Conservation (phyloP, 2,329 filamentous ascomycete species). For the Purpureocillium lavendulum region DNA sequence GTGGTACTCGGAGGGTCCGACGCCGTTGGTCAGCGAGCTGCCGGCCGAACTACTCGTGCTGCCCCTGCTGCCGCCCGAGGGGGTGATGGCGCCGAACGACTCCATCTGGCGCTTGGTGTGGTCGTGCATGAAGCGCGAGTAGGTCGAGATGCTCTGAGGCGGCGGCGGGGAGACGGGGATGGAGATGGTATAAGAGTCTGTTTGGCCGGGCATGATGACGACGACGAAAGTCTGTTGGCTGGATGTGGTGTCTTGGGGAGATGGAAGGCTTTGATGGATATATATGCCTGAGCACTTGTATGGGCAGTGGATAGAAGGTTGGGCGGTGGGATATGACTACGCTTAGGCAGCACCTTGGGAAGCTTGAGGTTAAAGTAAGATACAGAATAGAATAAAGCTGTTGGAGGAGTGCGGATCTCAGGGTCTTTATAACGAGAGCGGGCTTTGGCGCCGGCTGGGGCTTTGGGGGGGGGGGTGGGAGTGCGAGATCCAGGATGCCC, state of each 20-base stretch:
- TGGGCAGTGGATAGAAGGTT: background rate
- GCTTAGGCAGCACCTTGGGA: background rate
- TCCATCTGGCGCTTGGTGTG: slow-evolving; percentile 62
- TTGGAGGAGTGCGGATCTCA: slow-evolving; percentile 8
- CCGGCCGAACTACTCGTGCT: slow-evolving; percentile 9
- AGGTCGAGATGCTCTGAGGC: slow-evolving; percentile 42
- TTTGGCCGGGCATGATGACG: slow-evolving; percentile 26
- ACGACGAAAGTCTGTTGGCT: background rate
- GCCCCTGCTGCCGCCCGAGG: slow-evolving; percentile 10
- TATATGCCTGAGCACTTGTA: no score
- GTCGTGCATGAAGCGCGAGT: slow-evolving; percentile 53
- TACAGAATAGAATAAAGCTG: no score
- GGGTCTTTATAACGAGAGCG: slow-evolving; percentile 13
- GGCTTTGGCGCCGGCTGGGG: background rate
- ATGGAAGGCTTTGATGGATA: no score
- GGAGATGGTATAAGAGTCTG: slow-evolving; percentile 29
- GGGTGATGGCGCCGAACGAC: slow-evolving; percentile 26
- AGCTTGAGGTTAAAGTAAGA: no score
- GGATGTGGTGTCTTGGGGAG: no score
- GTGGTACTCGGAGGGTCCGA: slow-evolving; percentile 10
- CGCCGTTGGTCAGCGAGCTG: slow-evolving; percentile 19
- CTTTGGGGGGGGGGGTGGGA: background rate
- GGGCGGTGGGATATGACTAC: background rate
- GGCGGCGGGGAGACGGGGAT: slow-evolving; percentile 29
- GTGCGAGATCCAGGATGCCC: no score